These are phyloP conservation scores for Leccinum olivaceopallidum DNA, from an alignment of 768 basidiomycete species.

Conservation along the genomic window DNA sequence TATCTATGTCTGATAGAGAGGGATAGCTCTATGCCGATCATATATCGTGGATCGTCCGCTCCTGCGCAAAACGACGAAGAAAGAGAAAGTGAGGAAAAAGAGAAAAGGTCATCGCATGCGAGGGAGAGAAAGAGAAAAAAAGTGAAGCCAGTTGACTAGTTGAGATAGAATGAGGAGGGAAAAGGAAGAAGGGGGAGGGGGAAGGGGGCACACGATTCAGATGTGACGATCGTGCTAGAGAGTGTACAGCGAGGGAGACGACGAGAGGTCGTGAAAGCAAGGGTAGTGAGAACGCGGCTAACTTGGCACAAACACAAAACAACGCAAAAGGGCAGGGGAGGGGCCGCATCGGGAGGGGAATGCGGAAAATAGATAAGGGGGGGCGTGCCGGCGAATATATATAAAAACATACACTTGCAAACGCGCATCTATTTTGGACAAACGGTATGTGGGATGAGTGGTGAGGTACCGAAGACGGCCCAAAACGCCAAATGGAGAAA, in stretches of 20 bases:
- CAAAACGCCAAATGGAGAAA: slow-evolving; percentile 9
- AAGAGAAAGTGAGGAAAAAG: background rate
- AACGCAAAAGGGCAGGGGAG: slow-evolving; percentile 5
- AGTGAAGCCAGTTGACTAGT: background rate
- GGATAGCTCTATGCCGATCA: slow-evolving; percentile 20
- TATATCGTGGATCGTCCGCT: slow-evolving; percentile 14
- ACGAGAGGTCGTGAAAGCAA: slow-evolving; percentile 4
- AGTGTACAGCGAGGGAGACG: slow-evolving; percentile 20
- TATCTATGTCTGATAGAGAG: slow-evolving; percentile 11
- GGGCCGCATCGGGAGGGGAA: background rate
- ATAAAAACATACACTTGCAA: slow-evolving; percentile 6
- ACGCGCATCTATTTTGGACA: slow-evolving; percentile 23
- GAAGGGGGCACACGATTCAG: background rate
- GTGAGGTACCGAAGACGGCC: background rate
- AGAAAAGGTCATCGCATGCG: slow-evolving; percentile 1
- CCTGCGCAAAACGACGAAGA: slow-evolving; percentile 1
- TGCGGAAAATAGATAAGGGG: background rate
- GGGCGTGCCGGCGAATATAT: background rate
- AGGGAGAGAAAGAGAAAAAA: background rate
- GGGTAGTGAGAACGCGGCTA: background rate
- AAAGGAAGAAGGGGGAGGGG: background rate
- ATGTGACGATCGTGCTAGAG: slow-evolving; percentile 15
- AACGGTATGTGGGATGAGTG: slow-evolving; percentile 12
- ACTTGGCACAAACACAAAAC: slow-evolving; percentile 1
- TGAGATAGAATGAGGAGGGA: background rate